A percentile compares a stretch with the other conserved stretches of the same genome.
phyloP scores from a whole-genome alignment of 192 early-diverging fungal genomes.

The Coemansia javaensis region DNA sequence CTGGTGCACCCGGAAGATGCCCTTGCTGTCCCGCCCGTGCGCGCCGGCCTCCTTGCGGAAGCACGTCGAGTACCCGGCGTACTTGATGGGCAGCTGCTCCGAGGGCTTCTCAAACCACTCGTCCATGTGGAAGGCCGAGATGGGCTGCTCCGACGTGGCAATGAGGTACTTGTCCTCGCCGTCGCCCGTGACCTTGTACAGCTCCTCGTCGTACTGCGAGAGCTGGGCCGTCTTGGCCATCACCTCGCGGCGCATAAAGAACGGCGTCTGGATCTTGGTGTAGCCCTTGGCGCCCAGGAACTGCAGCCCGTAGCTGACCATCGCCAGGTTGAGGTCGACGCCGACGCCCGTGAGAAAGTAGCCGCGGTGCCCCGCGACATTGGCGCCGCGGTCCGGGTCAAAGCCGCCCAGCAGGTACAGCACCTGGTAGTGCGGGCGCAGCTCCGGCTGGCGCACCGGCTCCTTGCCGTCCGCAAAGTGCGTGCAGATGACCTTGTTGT shows the following conservation, averaged over 20 bases:
- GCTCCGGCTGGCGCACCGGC: conserved; percentile 56
- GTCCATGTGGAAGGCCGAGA: conserved; percentile 90
- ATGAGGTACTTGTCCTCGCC: conserved; percentile 95
- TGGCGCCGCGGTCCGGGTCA: conserved; percentile 83
- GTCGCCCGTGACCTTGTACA: conserved; percentile 86
- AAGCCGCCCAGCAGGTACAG: conserved; percentile 85
- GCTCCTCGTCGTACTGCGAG: conserved; percentile 94
- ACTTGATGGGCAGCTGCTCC: conserved; percentile 86
- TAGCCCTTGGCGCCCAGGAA: conserved; percentile 80
- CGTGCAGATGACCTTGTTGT: conserved; percentile 66
- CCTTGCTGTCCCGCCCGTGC: conserved; percentile 95
- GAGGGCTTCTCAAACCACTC: conserved; percentile 94
- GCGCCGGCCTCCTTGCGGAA: conserved; percentile 99
- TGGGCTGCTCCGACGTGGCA: conserved; percentile 98
- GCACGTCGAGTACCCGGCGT: conserved; percentile 96
- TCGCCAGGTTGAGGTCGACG: conserved; percentile 94
- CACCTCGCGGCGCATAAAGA: conserved; percentile 93
- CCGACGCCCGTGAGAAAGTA: conserved; percentile 94
- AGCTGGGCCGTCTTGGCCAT: conserved; percentile 99
- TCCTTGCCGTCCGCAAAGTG: conserved; percentile 53
- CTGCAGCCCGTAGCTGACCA: conserved; percentile 92
- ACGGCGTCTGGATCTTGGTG: conserved; percentile 95
- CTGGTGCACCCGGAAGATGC: conserved; percentile 99
- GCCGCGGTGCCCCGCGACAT: conserved; percentile 97
- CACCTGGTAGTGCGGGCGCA: conserved; percentile 90